Conservation (phyloP, 371 early-diverging fungal genomes). For the Mortierella sp. region DNA sequence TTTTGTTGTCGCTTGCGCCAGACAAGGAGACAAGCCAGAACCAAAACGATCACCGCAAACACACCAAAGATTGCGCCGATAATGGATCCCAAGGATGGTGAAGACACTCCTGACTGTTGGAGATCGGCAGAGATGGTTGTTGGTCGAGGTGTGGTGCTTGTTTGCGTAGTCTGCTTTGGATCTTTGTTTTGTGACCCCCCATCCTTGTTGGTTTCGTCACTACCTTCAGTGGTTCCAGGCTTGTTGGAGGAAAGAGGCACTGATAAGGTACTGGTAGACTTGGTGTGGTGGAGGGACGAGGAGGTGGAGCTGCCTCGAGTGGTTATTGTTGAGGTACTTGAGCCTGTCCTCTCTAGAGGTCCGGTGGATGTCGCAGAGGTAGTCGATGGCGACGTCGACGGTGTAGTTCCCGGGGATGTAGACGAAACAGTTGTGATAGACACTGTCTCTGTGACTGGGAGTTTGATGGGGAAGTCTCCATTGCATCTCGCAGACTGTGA, state of each 20-base stretch:
- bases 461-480: constrained; percentile 5
- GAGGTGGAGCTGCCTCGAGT: background rate
- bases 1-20: constrained; percentile 37
- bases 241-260: background rate
- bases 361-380: background rate
- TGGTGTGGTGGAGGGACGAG: background rate
- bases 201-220: background rate
- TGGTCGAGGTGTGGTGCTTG: background rate
- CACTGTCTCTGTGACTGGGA: background rate
- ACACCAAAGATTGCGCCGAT: constrained; percentile 16
- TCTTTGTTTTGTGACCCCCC: background rate
- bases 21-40: constrained; percentile 19
- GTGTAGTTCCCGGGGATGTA: background rate
- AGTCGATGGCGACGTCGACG: background rate
- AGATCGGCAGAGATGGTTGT: constrained; percentile 17
- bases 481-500: constrained; percentile 5
- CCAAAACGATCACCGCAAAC: constrained; percentile 10
- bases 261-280: background rate
- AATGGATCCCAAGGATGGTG: constrained; percentile 8
- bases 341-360: background rate
- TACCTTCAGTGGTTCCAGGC: constrained; percentile 5
- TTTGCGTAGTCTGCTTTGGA: background rate
- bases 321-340: background rate
- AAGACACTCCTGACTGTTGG: background rate
- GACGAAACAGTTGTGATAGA: too few species aligned